Evolutionary conservation across 257 asterid species (phyloP), one percentile per base, ranked within the genome.

Genomic region (Orobanche coerulescens): DNA sequence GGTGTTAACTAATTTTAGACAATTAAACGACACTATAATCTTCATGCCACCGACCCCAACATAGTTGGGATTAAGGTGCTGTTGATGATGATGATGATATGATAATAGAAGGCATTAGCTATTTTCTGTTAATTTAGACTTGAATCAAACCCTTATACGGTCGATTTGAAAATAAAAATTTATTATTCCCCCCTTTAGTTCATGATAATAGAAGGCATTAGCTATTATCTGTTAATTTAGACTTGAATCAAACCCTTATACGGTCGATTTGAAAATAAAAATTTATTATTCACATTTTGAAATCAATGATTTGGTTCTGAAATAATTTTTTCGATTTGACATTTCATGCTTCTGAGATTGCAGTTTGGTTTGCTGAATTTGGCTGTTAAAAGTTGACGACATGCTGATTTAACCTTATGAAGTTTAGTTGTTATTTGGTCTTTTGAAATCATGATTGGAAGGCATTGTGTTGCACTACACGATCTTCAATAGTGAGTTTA

Each of bases 91-190:
- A n/a, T n/a, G n/a, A n/a, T n/a, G n/a, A n/a, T n/a, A 12, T 31
- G 60, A 22, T 23, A 44, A 28, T 12, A 54, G 60, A 61, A 61
- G n/a, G 28, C 15, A 15, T 28, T 47, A 31, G 44, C 36, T 61
- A 28, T 26, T 51, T 2, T 16, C 15, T 15, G 43, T 8, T 25
- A 2, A 65, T 28, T 42, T 26, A 5, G 31, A 26, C 31, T 26
- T 2, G 31, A 26, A 48, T n/a, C n/a, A 56, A 15, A 15, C 23
- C 6, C 34, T 56, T 23, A 48, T 36, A 25, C 8, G 9, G 34
- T 34, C 3, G 18, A 36, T 40, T 53, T n/a, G n/a, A n/a, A 56
- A 15, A 24, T 39, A 9, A 16, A 44, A 5, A 34, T 40, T 44
- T 30, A 26, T 5, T 26, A 2, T 26, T 26, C 5, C 31, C 31